Evolutionary conservation across 2,329 filamentous ascomycete genomes (phyloP), one percentile per base, ranked within the genome.

Genomic region (Fusarium sp.): DNA sequence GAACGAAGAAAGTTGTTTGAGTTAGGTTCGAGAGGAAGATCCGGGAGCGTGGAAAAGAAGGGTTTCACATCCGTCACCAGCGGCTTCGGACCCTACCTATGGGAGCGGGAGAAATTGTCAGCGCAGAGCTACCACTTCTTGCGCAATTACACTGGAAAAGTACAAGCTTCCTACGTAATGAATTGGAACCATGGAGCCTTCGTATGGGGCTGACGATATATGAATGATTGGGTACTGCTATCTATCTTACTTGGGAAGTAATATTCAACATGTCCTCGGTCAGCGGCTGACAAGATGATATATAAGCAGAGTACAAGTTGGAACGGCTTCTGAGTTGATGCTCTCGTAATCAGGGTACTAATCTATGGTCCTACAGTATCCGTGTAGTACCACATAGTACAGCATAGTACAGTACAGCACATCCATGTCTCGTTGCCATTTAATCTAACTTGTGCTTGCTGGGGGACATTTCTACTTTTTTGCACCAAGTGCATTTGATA

Each of bases 41-140:
- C 60, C 55, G 52, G 63, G 51, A 67, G 50, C 46, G 57, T 60
- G 56, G 63, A 56, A 67, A 62, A 56, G 63, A 70, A 70, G 59
- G 65, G 66, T 65, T 49, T 67, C 53, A 56, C 49, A 48, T 30
- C 44, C 39, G 54, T 70, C 55, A 68, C 62, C 68, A 63, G 68
- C 72, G 72, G 72, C 72, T 74, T 73, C 72, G 72, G 69, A 72
- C 72, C 72, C 69, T 73, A 73, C 72, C 69, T 73, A 73, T 73
- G 55, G 65, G 57, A 70, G 62, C 58, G 56, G 61, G 46, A 72
- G 67, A 70, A 73, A 74, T 74, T 68, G 71, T 73, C 65, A 74
- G 72, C 72, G 62, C 55, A 40, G 53, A 60, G 45, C 62, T 67
- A 67, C 67, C 67, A 46, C 37, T 40, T 22, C 19, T 24, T 43